Base-by-base conservation (phyloP, 1,139 yeast genomes). In the Candida tropicalis region DNA sequence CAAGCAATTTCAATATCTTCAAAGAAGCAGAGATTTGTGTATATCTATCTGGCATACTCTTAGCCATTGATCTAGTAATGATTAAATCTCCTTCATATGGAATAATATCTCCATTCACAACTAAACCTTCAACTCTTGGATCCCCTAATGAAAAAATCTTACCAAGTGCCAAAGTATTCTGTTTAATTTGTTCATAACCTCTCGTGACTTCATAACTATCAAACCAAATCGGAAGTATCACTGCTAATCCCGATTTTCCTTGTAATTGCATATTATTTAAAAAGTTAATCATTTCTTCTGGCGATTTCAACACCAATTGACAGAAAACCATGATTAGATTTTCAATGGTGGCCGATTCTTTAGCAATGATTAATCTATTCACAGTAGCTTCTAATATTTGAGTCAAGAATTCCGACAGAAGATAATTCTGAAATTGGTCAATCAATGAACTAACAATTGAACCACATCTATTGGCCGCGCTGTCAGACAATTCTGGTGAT, bases 1-100 rank as follows among this genome's bases (percentile, higher is more conserved):
- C 63, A 38, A 91, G 72, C 20, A 90, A 67, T 57, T 85, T 86
- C 42, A 90, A 59, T 29, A 91, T 88, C 58, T 89, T 90, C 35
- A 76, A 73, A 12, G 85, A 76, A 0, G 90, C 88, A 0, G 91
- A 71, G 1, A 89, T 73, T 55, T 76, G 82, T 0, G 88, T 80
- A 53, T 73, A 86, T 49, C 70, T 65, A 41, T 82, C 78, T 0
- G 87, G 86, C 76, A 79, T 73, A n/a, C 70, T 64, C 52, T 79
- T 81, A 2, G 95, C 81, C 83, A 82, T 86, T 0, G 97, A 88
- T 54, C 99, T 75, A 0, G 98, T 93, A 7, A 89, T 66, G 35
- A 91, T 90, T 27, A 81, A 58, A 44, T 80, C 80, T 1, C 77
- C 76, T 23, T 80, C 70, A 49, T 82, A 77, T 0, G 87, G 85